phyloP scores from a whole-genome alignment of 2,329 filamentous ascomycete genomes.

The Cryphonectria nitschkei region DNA sequence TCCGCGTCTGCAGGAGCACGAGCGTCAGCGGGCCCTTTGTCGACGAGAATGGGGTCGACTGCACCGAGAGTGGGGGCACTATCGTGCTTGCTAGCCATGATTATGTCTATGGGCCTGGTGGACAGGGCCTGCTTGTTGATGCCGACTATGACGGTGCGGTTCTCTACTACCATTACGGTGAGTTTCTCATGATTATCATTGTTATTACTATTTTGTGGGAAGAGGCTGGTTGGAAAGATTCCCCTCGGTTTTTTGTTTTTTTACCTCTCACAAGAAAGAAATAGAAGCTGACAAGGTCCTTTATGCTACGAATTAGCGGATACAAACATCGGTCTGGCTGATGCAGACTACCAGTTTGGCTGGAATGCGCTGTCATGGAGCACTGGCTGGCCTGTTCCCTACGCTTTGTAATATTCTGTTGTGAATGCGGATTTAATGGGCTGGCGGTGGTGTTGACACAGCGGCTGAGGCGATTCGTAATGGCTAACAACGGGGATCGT shows the following conservation, averaged over 20 bases:
- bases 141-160: slow-evolving; percentile 50
- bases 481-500: too few species aligned
- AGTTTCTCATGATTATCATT: slow-evolving; percentile 16
- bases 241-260: too few species aligned
- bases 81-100: slow-evolving; percentile 60
- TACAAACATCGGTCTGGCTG: slow-evolving; percentile 55
- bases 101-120: slow-evolving; percentile 64
- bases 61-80: slow-evolving; percentile 60
- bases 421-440: background rate
- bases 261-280: too few species aligned
- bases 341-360: slow-evolving; percentile 50
- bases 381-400: slow-evolving; percentile 45
- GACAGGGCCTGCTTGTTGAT: slow-evolving; percentile 62
- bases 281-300: background rate
- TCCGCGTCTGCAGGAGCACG: slow-evolving; percentile 61
- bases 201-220: too few species aligned
- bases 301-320: slow-evolving; percentile 43
- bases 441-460: too few species aligned
- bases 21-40: slow-evolving; percentile 53
- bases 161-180: slow-evolving; percentile 64
- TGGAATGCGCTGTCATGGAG: slow-evolving; percentile 50
- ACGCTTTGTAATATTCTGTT: too few species aligned
- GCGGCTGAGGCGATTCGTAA: too few species aligned
- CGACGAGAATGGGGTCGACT: slow-evolving; percentile 56
- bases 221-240: too few species aligned